A percentile compares a stretch with the other conserved stretches of the same genome.
Conservation (phyloP, 2,329 filamentous ascomycete species). For the Calonectria montana region DNA sequence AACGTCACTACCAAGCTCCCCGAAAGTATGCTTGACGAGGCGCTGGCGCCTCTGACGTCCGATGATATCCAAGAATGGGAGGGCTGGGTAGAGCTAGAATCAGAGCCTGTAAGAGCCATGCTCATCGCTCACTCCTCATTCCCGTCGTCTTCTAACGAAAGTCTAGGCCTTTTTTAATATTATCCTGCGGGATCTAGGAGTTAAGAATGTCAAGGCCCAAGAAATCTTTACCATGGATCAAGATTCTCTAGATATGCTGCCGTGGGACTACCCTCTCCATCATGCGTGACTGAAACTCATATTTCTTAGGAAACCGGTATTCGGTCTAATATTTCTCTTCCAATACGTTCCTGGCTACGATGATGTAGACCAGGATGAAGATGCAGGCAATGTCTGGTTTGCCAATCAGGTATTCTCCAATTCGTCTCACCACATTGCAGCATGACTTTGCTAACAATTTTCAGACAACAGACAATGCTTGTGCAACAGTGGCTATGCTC, state of each 20-base stretch:
- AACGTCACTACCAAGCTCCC: slow-evolving; percentile 41
- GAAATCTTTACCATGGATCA: slow-evolving; percentile 82
- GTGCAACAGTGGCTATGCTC: slow-evolving; percentile 90
- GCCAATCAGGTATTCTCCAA: slow-evolving; percentile 79
- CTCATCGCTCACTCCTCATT: not conserved
- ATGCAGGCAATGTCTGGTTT: slow-evolving; percentile 81
- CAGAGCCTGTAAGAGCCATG: slow-evolving; percentile 76
- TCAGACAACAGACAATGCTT: slow-evolving; percentile 84
- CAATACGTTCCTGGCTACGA: slow-evolving; percentile 70
- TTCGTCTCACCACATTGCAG: not conserved
- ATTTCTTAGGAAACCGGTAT: slow-evolving; percentile 72
- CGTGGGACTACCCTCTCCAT: slow-evolving; percentile 56
- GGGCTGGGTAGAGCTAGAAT: slow-evolving; percentile 88
- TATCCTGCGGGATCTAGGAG: slow-evolving; percentile 83
- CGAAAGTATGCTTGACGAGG: slow-evolving; percentile 57
- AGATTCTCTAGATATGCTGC: slow-evolving; percentile 69
- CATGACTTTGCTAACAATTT: slow-evolving; percentile 18
- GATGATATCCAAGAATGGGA: slow-evolving; percentile 72
- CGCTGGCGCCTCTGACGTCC: slow-evolving; percentile 59
- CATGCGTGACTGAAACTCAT: slow-evolving; percentile 18
- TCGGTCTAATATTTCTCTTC: slow-evolving; percentile 91
- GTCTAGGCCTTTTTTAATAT: slow-evolving; percentile 83
- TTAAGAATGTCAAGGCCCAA: slow-evolving; percentile 77
- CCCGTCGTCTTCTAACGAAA: not conserved
- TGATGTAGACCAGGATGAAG: slow-evolving; percentile 64